phyloP scores from a whole-genome alignment of 192 early-diverging fungal species.

The Backusella sp. region DNA sequence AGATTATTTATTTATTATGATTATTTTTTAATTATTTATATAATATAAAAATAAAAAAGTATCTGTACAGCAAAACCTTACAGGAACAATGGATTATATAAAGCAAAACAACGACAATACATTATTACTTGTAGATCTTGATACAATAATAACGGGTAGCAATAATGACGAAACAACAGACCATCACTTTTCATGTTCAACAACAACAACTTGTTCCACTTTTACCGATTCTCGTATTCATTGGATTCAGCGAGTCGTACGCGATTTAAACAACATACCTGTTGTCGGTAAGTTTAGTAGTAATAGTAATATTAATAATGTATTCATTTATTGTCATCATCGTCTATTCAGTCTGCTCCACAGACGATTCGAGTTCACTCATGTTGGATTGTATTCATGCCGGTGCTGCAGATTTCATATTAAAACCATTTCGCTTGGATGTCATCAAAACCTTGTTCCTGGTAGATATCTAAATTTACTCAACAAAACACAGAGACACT shows the following conservation, averaged over 20 bases:
- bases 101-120: background rate
- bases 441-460: slow-evolving; percentile 51
- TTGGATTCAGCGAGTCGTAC: background rate
- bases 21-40: background rate
- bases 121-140: slow-evolving; percentile 12
- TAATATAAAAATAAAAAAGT: background rate
- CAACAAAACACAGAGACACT: background rate
- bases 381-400: slow-evolving; percentile 48
- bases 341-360: slow-evolving; percentile 36
- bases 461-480: slow-evolving; percentile 32
- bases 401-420: slow-evolving; percentile 50
- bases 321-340: background rate
- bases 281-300: background rate
- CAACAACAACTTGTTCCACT: background rate
- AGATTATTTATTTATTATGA: background rate
- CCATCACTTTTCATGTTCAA: slow-evolving; percentile 1
- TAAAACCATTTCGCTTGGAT: slow-evolving; percentile 48
- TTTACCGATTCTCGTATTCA: background rate
- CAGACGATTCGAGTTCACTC: slow-evolving; percentile 29
- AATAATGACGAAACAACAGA: background rate
- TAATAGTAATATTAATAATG: background rate
- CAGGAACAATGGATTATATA: background rate
- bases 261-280: slow-evolving; percentile 6
- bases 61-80: background rate
- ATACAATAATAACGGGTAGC: background rate